These are phyloP conservation scores for Poronia punctata DNA, from an alignment of 495 filamentous ascomycete genomes.

Conservation along the genomic window DNA sequence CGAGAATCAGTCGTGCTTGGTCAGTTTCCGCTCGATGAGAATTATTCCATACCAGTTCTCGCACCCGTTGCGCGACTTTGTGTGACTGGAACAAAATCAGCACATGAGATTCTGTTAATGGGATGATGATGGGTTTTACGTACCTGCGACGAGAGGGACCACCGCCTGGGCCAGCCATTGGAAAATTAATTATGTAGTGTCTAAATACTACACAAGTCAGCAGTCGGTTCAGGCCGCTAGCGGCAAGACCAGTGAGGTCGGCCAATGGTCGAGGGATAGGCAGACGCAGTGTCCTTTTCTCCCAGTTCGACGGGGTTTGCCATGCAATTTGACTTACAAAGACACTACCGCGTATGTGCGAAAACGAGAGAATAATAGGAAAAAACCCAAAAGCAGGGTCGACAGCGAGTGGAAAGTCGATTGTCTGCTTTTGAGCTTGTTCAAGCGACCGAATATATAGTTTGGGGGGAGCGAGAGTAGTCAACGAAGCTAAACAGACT, in stretches of 20 bases:
- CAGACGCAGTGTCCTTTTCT: no score
- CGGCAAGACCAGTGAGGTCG: no score
- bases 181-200: slow-evolving; percentile 22
- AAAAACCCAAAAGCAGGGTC: no score
- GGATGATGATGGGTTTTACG: slow-evolving; percentile 9
- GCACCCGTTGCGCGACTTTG: slow-evolving; percentile 95
- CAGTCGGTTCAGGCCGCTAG: no score
- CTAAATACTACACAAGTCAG: no score
- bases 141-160: slow-evolving; percentile 61
- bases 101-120: background rate
- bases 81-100: slow-evolving; percentile 58
- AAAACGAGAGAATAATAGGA: no score
- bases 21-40: background rate
- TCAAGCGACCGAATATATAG: slow-evolving; percentile 32
- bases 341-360: no score
- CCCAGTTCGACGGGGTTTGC: no score
- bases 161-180: slow-evolving; percentile 68
- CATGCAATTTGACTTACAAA: no score
- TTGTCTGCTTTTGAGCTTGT: slow-evolving; percentile 10
- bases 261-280: no score
- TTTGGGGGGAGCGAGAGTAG: slow-evolving; percentile 23
- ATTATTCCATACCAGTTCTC: slow-evolving; percentile 60
- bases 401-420: no score
- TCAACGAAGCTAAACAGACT: slow-evolving; percentile 18
- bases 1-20: slow-evolving; percentile 14